A percentile compares a stretch with the other conserved stretches of the same genome.
These are phyloP conservation scores for Apiospora rasikravindrae DNA, from an alignment of 2,329 filamentous ascomycete genomes.

Conservation along the genomic window DNA sequence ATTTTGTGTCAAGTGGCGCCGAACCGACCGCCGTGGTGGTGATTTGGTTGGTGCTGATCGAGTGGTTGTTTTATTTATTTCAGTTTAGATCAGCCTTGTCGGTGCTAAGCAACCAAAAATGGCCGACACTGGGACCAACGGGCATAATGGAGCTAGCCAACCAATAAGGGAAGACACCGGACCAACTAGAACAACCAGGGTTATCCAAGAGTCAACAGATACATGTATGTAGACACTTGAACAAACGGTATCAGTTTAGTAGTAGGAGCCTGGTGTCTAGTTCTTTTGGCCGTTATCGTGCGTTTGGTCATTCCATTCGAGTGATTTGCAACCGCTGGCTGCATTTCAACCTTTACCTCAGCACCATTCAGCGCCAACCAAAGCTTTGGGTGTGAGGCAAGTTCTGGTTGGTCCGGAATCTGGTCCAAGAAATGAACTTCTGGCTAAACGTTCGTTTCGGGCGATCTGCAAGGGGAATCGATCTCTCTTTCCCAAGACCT, in stretches of 20 bases:
- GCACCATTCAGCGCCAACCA: too few relatives aligned
- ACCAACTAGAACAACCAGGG: too few relatives aligned
- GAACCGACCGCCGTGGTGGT: slow-evolving; percentile 8
- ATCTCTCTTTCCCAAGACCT: neutral
- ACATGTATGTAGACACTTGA: too few relatives aligned
- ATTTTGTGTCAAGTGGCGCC: slow-evolving; percentile 39
- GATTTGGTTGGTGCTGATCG: neutral
- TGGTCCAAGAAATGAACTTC: neutral
- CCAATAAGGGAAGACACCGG: too few relatives aligned
- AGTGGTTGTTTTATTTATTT: slow-evolving; percentile 4
- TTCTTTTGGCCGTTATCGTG: too few relatives aligned
- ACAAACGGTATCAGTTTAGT: too few relatives aligned
- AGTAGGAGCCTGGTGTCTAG: too few relatives aligned
- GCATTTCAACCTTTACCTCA: too few relatives aligned
- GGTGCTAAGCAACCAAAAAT: slow-evolving; percentile 11
- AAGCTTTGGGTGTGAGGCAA: neutral
- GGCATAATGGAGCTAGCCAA: neutral
- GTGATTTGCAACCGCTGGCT: neutral
- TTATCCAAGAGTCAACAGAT: too few relatives aligned
- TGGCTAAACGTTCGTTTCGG: neutral
- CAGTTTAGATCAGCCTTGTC: neutral
- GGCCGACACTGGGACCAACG: neutral
- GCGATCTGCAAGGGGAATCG: neutral
- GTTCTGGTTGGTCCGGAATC: neutral
- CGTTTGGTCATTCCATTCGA: neutral